Conservation (phyloP, 108 stramenopile genomes). For the Heterococcus sp. region DNA sequence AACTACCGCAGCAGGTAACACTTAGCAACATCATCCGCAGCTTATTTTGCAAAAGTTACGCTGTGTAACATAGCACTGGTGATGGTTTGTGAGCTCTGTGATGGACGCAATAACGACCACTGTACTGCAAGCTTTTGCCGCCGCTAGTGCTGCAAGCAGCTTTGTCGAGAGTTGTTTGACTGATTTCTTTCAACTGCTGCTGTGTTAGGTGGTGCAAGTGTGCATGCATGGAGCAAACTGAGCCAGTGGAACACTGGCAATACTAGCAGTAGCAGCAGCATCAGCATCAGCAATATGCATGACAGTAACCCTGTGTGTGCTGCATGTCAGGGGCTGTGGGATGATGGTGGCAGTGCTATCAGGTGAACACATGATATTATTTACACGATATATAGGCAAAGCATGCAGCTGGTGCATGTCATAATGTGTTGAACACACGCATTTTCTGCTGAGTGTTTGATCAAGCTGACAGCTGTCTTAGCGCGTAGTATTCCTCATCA, state of each 20-base stretch:
- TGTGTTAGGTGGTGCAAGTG: neutral
- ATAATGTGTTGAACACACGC: neutral
- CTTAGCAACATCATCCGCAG: neutral
- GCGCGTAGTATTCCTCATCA: neutral
- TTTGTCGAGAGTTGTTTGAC: no score
- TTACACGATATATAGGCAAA: neutral
- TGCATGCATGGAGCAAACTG: neutral
- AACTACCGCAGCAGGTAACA: neutral
- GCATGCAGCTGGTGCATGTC: neutral
- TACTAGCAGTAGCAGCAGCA: no score
- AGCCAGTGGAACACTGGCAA: neutral
- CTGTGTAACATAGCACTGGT: no score
- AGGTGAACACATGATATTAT: neutral
- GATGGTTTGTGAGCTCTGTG: no score
- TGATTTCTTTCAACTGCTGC: no score
- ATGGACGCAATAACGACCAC: no score
- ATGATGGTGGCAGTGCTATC: conserved; percentile 6
- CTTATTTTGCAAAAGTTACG: no score
- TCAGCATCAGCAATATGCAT: neutral
- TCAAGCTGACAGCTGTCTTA: neutral
- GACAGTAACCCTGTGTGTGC: conserved; percentile 1
- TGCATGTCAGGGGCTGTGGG: conserved; percentile 27
- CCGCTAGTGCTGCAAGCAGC: neutral
- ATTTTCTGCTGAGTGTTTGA: neutral
- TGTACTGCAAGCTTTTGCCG: neutral